Conservation (phyloP, 345 rosid species). For the Populus simonii region DNA sequence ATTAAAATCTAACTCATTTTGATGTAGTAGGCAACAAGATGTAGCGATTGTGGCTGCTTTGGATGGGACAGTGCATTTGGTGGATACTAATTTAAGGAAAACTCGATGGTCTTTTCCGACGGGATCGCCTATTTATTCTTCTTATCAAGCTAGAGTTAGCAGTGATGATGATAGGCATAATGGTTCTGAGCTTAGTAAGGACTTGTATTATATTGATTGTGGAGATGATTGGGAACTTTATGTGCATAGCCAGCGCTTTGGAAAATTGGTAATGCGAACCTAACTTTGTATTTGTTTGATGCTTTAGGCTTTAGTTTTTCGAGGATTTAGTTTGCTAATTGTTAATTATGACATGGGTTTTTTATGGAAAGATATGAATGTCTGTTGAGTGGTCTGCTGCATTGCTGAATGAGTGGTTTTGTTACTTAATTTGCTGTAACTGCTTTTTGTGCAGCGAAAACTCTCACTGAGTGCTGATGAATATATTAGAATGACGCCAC, state of each 20-base stretch:
- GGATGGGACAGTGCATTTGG: slow-evolving; percentile 54
- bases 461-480: slow-evolving; percentile 22
- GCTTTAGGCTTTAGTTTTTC: neutral
- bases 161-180: slow-evolving; percentile 26
- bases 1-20: neutral
- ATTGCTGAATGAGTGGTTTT: neutral
- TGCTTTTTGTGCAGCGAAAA: slow-evolving; percentile 14
- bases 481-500: slow-evolving; percentile 21
- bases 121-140: slow-evolving; percentile 53
- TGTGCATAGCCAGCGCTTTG: slow-evolving; percentile 36
- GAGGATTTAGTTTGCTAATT: too few relatives aligned
- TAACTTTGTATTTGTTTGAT: neutral
- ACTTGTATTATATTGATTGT: slow-evolving; percentile 51
- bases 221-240: slow-evolving; percentile 62
- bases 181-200: slow-evolving; percentile 31
- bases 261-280: slow-evolving; percentile 35
- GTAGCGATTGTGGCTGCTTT: slow-evolving; percentile 42
- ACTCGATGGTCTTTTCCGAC: slow-evolving; percentile 51
- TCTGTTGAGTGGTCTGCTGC: neutral
- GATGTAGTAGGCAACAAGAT: slow-evolving; percentile 29
- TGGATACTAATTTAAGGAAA: slow-evolving; percentile 37
- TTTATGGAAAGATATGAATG: neutral
- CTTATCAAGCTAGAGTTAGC: slow-evolving; percentile 45
- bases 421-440: neutral
- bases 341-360: neutral